phyloP scores from a whole-genome alignment of 805 yeast genomes.

The Nakazawaea populi region DNA sequence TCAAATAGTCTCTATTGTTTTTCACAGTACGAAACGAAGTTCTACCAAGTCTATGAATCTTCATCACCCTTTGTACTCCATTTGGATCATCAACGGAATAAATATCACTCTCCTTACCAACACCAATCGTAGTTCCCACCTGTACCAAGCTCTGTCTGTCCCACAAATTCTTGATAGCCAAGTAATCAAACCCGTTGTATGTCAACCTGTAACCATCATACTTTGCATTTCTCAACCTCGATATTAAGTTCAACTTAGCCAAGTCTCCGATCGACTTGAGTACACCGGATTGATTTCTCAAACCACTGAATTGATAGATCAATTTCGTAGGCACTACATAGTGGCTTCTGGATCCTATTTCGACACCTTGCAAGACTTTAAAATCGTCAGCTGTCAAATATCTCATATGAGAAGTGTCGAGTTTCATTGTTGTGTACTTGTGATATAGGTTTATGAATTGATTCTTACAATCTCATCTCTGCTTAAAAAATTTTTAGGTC shows the following conservation, averaged over 20 bases:
- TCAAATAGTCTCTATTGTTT: constrained; percentile 87
- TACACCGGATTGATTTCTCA: constrained; percentile 71
- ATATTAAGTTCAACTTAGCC: constrained; percentile 77
- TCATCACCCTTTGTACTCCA: constrained; percentile 64
- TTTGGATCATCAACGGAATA: constrained; percentile 68
- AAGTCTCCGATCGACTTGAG: constrained; percentile 75
- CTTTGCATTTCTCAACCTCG: constrained; percentile 80
- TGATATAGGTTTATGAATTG: background rate
- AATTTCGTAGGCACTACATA: constrained; percentile 88
- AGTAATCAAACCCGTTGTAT: constrained; percentile 85
- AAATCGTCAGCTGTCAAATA: constrained; percentile 89
- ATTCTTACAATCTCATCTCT: background rate
- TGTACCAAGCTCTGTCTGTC: constrained; percentile 69
- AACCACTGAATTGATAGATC: constrained; percentile 74
- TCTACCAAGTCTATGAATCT: constrained; percentile 90
- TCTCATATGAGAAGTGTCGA: constrained; percentile 91
- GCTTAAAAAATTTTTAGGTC: background rate
- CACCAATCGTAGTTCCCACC: constrained; percentile 86
- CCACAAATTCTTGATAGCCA: constrained; percentile 81
- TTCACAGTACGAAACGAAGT: constrained; percentile 90
- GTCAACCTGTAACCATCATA: constrained; percentile 93
- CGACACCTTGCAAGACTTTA: constrained; percentile 82
- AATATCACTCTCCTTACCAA: constrained; percentile 96
- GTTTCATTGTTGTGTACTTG: constrained; percentile 53
- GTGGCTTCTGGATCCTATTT: constrained; percentile 86